These are phyloP conservation scores for Funneliformis mosseae DNA, from an alignment of 192 early-diverging fungal species.

Conservation along the genomic window DNA sequence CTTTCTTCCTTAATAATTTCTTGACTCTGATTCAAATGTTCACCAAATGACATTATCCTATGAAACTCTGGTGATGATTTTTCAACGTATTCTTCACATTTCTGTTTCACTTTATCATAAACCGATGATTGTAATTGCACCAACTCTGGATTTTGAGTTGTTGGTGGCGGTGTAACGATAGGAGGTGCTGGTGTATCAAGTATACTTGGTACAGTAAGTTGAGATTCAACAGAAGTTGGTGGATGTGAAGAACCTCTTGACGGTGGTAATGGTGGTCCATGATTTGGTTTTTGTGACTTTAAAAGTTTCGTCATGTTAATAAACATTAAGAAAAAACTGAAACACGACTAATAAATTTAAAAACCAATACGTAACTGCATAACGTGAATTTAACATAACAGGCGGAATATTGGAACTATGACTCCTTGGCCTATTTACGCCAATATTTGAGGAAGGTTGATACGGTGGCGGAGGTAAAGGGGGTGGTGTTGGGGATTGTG, in stretches of 20 bases:
- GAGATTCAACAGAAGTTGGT: constrained; percentile 25
- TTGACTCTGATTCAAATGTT: constrained; percentile 74
- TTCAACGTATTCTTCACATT: constrained; percentile 61
- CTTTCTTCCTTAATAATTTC: constrained; percentile 63
- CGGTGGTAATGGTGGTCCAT: too few species aligned
- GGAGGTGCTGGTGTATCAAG: constrained; percentile 31
- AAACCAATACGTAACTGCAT: neutral
- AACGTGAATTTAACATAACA: neutral
- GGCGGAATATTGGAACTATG: neutral
- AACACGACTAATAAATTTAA: neutral
- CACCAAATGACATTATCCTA: constrained; percentile 63
- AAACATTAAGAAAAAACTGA: neutral
- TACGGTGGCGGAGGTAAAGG: constrained; percentile 34
- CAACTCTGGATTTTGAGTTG: constrained; percentile 43
- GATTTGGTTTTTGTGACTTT: constrained; percentile 1
- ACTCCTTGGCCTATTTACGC: constrained; percentile 9
- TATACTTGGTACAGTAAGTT: constrained; percentile 38
- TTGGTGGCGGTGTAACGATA: constrained; percentile 9
- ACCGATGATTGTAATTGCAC: constrained; percentile 62
- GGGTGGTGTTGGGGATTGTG: constrained; percentile 34
- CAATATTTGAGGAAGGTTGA: constrained; percentile 6
- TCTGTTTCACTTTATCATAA: constrained; percentile 59
- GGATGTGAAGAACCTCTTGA: neutral
- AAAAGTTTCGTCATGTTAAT: neutral
- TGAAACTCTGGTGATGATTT: constrained; percentile 65